Evolutionary conservation across 1,284 basidiomycete genomes (phyloP).

Genomic region (Ustilago bromivora): DNA sequence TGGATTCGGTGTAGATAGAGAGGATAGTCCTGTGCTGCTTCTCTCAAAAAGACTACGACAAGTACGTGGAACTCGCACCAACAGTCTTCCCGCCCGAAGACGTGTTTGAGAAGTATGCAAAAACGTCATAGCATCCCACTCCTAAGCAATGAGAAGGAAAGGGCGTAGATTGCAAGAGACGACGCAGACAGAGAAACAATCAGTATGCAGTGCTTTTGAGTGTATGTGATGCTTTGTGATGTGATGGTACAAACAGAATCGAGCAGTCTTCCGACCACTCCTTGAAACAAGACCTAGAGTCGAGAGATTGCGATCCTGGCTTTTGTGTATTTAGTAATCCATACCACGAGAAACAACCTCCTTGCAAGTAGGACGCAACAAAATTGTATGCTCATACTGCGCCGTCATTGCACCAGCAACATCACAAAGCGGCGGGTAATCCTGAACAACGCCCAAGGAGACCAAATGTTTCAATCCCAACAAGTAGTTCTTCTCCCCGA

Average conservation of each 20-base stretch:
- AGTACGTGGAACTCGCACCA: slow-evolving; percentile 34
- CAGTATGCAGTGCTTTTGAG: no score
- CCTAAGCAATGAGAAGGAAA: background rate
- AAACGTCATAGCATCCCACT: background rate
- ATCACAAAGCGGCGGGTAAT: slow-evolving; percentile 94
- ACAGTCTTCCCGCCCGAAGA: slow-evolving; percentile 35
- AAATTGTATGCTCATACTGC: slow-evolving; percentile 68
- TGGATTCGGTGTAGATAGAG: slow-evolving; percentile 34
- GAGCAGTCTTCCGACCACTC: background rate
- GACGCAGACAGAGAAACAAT: background rate
- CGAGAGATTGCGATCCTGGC: background rate
- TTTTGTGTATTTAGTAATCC: slow-evolving; percentile 77
- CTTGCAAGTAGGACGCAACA: slow-evolving; percentile 66
- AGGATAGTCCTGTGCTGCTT: slow-evolving; percentile 62
- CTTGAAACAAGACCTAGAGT: background rate
- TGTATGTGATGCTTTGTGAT: background rate
- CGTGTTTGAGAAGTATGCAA: slow-evolving; percentile 32
- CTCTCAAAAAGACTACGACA: slow-evolving; percentile 47
- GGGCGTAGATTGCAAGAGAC: background rate
- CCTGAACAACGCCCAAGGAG: slow-evolving; percentile 85
- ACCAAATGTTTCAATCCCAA: slow-evolving; percentile 90
- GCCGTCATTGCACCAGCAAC: slow-evolving; percentile 66
- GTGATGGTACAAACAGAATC: slow-evolving; percentile 9
- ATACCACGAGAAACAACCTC: slow-evolving; percentile 94
- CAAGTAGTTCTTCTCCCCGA: slow-evolving; percentile 94